Base-by-base conservation (phyloP, 495 filamentous ascomycete genomes). In the Neurospora sp. region DNA sequence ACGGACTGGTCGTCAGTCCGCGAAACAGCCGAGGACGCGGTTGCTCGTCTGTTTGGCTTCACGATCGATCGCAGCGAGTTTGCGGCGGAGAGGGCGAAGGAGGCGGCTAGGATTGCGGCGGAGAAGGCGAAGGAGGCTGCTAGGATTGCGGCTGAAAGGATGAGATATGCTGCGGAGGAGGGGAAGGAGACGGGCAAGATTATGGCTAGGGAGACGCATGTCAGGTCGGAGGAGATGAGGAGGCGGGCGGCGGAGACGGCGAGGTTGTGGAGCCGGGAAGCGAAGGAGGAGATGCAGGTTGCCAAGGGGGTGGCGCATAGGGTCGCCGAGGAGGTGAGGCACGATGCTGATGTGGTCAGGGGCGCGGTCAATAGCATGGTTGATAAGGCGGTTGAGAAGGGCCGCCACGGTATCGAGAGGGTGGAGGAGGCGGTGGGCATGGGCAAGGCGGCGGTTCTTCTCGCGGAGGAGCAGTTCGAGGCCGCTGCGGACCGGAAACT, bases 1-100 rank as follows among this genome's bases (percentile, higher is more conserved):
- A 88, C 84, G 74, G 86, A 91, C 76, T 92, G 89, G 89, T 82
- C 85, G 60, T 86, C 85, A 71, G 85, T 88, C 54, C 86, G 90
- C 74, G 87, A 90, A 72, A 81, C 75, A 10, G 78, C 86, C 72
- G 88, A 91, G 78, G 82, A 81, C 23, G 79, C 79, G 4, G 74
- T 84, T 20, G 76, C 77, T 39, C 66, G 80, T 9, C 42, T 83
- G 20, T 78, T 81, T 75, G 78, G 72, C n/a, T 74, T 72, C 42
- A 75, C 76, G 3, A 62, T 62, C 7, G 54, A 62, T 18, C 54
- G 54, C 12, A 62, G 54, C 54, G 54, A 9, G 54, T 62, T 8
- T 62, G 71, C 69, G 7, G 69, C 60, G 12, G 70, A 62, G 10
- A 72, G 35, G n/a, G 71, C 76, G 18, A 46, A 75, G 70, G 72